These are phyloP conservation scores for Kwoniella sp. DNA, from an alignment of 768 basidiomycete species.

Conservation along the genomic window DNA sequence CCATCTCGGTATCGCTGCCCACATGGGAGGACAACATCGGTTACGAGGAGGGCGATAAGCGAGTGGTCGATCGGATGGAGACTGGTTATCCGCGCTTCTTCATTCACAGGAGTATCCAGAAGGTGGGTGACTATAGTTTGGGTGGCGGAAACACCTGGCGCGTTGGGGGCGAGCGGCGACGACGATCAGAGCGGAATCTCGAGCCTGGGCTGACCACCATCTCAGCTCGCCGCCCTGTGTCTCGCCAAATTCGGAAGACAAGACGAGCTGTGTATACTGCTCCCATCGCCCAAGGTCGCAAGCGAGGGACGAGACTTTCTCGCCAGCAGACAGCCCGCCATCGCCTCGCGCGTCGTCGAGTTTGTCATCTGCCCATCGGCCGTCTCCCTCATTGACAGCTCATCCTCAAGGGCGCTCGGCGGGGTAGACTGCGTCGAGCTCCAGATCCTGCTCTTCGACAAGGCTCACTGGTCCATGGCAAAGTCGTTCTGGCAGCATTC, in stretches of 20 bases:
- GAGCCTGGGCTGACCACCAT: not conserved
- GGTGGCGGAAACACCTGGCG: no score
- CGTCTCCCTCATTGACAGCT: constrained; percentile 24
- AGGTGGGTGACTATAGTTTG: constrained; percentile 64
- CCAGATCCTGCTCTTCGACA: constrained; percentile 75
- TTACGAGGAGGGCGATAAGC: constrained; percentile 82
- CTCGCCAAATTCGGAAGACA: constrained; percentile 69
- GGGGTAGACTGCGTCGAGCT: constrained; percentile 57
- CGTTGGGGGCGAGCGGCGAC: not conserved
- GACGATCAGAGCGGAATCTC: not conserved
- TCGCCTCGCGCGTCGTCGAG: constrained; percentile 57
- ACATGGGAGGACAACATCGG: constrained; percentile 87
- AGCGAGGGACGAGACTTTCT: constrained; percentile 68
- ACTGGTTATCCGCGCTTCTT: constrained; percentile 94
- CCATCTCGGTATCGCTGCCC: constrained; percentile 90
- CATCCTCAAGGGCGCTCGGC: constrained; percentile 10
- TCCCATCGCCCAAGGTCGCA: constrained; percentile 68
- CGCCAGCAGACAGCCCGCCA: constrained; percentile 56
- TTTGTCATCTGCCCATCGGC: constrained; percentile 62
- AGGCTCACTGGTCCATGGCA: constrained; percentile 60
- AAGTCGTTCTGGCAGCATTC: constrained; percentile 97
- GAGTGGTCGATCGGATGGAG: constrained; percentile 74
- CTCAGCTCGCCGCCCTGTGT: constrained; percentile 72
- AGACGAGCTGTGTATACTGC: constrained; percentile 73
- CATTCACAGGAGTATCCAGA: constrained; percentile 76